Conservation (phyloP, 2,329 filamentous ascomycete species). For the Neonectria ditissima region DNA sequence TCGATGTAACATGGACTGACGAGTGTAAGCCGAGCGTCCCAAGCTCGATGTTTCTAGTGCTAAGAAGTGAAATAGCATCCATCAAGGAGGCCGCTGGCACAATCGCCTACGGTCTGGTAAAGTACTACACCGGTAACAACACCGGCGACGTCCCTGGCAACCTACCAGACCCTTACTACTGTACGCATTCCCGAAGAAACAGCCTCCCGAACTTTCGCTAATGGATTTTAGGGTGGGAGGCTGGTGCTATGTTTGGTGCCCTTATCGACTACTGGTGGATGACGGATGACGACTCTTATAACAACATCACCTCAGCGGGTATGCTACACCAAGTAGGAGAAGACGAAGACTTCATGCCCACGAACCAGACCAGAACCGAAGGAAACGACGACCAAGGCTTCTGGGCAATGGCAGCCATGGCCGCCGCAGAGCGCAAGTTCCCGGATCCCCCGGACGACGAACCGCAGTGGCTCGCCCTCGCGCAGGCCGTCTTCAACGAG, state of each 20-base stretch:
- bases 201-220: constrained; percentile 34
- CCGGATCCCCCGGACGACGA: constrained; percentile 72
- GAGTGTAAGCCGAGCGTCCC: constrained; percentile 28
- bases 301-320: constrained; percentile 67
- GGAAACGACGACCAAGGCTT: constrained; percentile 86
- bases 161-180: constrained; percentile 73
- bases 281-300: constrained; percentile 75
- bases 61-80: constrained; percentile 53
- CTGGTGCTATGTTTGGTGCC: constrained; percentile 77
- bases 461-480: constrained; percentile 81
- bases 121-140: constrained; percentile 68
- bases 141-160: constrained; percentile 70
- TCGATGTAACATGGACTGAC: constrained; percentile 39
- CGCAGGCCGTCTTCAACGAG: constrained; percentile 83
- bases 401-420: constrained; percentile 86
- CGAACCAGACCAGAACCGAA: constrained; percentile 70
- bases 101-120: constrained; percentile 61
- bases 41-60: not conserved
- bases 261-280: constrained; percentile 79
- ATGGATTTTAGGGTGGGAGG: constrained; percentile 71
- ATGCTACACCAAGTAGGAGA: constrained; percentile 70
- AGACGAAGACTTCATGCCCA: constrained; percentile 73
- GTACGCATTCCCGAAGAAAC: constrained; percentile 59
- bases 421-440: constrained; percentile 81
- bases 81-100: constrained; percentile 62